Evolutionary conservation across 306 rosid genomes (phyloP).

Genomic region (Gastrolobium bilobum): DNA sequence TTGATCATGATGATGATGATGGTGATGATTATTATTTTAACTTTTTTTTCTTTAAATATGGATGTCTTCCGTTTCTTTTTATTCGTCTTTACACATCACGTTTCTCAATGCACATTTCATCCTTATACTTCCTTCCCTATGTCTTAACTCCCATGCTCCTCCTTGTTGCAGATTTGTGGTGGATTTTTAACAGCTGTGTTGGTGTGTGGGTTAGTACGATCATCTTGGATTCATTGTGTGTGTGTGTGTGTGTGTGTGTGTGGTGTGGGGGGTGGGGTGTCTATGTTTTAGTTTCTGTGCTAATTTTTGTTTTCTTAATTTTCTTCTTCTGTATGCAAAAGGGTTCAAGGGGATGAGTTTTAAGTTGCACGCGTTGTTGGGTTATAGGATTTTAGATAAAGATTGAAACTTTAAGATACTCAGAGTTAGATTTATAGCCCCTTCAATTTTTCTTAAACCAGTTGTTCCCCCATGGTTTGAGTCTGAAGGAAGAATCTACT

Average conservation of each 20-base stretch:
- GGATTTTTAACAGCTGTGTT: too few relatives aligned
- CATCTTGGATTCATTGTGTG: not conserved
- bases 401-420: constrained; percentile 20
- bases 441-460: not conserved
- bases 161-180: too few relatives aligned
- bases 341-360: constrained; percentile 9
- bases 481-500: not conserved
- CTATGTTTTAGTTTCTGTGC: not conserved
- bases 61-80: too few relatives aligned
- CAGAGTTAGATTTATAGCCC: not conserved
- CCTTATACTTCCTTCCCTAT: not conserved
- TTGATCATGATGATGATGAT: not conserved
- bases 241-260: too few relatives aligned
- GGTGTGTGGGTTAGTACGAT: too few relatives aligned
- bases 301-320: not conserved
- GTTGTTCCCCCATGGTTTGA: not conserved
- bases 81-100: too few relatives aligned
- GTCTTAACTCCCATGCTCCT: too few relatives aligned
- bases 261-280: too few relatives aligned
- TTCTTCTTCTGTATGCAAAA: not conserved
- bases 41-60: not conserved
- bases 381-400: not conserved
- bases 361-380: not conserved
- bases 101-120: not conserved
- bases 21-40: not conserved